Evolutionary conservation across 257 asterid species (phyloP).

Genomic region (Asclepias syriaca): DNA sequence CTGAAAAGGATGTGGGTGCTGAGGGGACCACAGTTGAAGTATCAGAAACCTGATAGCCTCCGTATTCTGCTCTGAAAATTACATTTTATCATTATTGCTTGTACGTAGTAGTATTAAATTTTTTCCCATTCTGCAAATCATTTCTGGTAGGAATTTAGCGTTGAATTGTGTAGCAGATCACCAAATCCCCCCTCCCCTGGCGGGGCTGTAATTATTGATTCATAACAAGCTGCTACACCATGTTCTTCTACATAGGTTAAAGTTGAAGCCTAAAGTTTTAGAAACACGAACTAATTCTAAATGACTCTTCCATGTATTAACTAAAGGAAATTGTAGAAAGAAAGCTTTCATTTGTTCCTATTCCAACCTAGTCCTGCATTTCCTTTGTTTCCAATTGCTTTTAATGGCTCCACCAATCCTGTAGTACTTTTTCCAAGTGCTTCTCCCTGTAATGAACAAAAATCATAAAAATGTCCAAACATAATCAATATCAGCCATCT

Average conservation of each 20-base stretch:
- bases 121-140: background rate
- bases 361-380: constrained; percentile 89
- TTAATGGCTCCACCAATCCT: constrained; percentile 75
- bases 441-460: constrained; percentile 50
- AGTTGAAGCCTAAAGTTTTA: too few relatives aligned
- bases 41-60: constrained; percentile 21
- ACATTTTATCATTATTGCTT: background rate
- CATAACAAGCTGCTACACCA: background rate
- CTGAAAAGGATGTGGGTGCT: constrained; percentile 21
- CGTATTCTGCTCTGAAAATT: background rate
- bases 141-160: background rate
- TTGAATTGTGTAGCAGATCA: background rate
- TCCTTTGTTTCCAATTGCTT: constrained; percentile 77
- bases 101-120: constrained; percentile 1
- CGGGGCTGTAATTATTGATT: background rate
- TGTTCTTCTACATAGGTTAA: background rate
- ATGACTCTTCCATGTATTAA: background rate
- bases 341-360: constrained; percentile 39
- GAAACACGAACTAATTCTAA: background rate
- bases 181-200: background rate
- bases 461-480: background rate
- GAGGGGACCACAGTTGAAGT: constrained; percentile 33
- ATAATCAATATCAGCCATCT: too few relatives aligned
- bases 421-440: constrained; percentile 62
- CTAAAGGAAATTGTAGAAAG: background rate